Evolutionary conservation across 305 asterid genomes (phyloP), one percentile per base, ranked within the genome.

Genomic region (Stenogyne calaminthoides): DNA sequence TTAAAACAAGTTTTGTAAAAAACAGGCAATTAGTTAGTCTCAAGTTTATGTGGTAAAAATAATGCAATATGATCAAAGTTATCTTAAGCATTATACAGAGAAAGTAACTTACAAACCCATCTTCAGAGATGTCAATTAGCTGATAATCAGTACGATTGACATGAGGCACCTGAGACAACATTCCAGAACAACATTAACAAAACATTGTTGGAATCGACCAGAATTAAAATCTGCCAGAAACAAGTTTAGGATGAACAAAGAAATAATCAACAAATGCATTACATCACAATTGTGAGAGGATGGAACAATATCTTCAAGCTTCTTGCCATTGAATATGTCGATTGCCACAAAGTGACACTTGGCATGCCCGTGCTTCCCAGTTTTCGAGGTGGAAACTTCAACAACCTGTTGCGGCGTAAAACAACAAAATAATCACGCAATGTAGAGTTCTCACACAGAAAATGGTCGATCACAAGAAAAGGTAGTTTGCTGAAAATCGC

Each of bases 321-420:
- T 86, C 63, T 84, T 86, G 44, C 83, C 87, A 63, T 77, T 86
- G 68, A 86, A 86, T 54, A 84, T 86, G 74, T 86, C 91, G 18
- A 86, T 84, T 29, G 76, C 91, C 64, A 86, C 91, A 67, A 86
- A 86, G 80, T 86, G 91, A 68, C 91, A 86, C 72, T 86, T 86
- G 11, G 91, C 91, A 58, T 86, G 91, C n/a, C 91, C 88, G 6
- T 86, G 88, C 82, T 86, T 86, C 64, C 91, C 88, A 19, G 88
- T 86, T 67, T 86, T 86, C 0, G 91, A 84, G 56, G 91, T 84
- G 19, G 91, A 86, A 72, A 86, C 91, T 72, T 86, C 91, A 69
- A 84, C 88, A 18, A 84, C 91, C 91, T 86, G 74, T 68, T 36
- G 11, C 12, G 47, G 44, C 25, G 62, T 16, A 2, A 68, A 52